Evolutionary conservation across 2,329 filamentous ascomycete genomes (phyloP), one percentile per base, ranked within the genome.

Genomic region (Elsinoe necatrix): DNA sequence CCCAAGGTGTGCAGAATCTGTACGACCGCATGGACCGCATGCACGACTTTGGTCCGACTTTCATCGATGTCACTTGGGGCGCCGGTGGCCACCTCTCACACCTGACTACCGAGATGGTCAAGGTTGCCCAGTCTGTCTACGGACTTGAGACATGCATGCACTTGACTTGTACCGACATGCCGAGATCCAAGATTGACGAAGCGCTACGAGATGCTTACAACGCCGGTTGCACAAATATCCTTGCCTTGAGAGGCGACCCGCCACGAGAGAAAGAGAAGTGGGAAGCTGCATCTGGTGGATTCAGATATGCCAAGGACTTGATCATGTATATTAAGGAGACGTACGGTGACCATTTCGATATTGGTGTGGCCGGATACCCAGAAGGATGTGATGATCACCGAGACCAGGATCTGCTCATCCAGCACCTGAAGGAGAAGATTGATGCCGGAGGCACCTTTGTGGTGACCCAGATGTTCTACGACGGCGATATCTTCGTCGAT

Each of bases 11-110:
- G 11, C 93, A 98, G 76, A 98, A 98, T 72, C 84, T 98, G 58
- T 98, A 98, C 79, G 93, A 98, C 66, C 89, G 93, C 65, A 97
- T 98, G 88, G 93, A 98, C 74, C 90, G 91, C 74, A 98, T 98
- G 93, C 90, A 95, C 73, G 83, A 86, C 67, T 82, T 95, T 61
- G 93, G 90, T 1, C 93, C 92, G 61, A 86, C 91, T 67, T 98
- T 98, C 77, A 90, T 98, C 71, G 93, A 98, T 73, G 87, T 98
- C 67, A 98, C 93, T 61, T 98, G 93, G 93, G 95, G 95, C 61
- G 93, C 93, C 54, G 93, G 93, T 64, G 93, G 93, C 48, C 85
- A 87, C 63, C 83, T 93, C 64, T 93, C 92, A 56, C 86, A 95
- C 68, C 76, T 98, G 66, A 98, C 93, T 41, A 91, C 87, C 72